A percentile compares a stretch with the other conserved stretches of the same genome.
These are phyloP conservation scores for Paramyrothecium sp. DNA, from an alignment of 2,329 filamentous ascomycete species.

Conservation along the genomic window DNA sequence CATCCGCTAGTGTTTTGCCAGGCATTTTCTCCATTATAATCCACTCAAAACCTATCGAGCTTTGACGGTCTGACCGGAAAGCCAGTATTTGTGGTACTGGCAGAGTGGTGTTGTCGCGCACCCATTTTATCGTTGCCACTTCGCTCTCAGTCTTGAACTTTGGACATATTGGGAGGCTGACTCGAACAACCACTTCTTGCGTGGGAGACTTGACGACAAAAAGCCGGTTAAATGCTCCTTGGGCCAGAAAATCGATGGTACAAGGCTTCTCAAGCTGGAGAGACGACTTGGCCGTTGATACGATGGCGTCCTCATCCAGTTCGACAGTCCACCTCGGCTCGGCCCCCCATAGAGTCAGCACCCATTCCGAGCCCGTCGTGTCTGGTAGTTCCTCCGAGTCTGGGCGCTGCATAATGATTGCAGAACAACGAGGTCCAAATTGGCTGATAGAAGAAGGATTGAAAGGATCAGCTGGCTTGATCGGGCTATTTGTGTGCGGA, in stretches of 20 bases:
- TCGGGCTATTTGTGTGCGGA: background rate
- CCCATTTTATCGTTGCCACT: slow-evolving; percentile 35
- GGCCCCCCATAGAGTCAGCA: slow-evolving; percentile 1
- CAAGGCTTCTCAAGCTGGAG: background rate
- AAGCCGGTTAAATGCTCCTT: slow-evolving; percentile 22
- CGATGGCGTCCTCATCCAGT: slow-evolving; percentile 6
- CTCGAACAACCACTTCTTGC: slow-evolving; percentile 23
- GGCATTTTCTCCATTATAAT: slow-evolving; percentile 33
- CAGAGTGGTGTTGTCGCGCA: slow-evolving; percentile 24
- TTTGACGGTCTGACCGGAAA: slow-evolving; percentile 25
- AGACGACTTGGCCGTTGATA: background rate
- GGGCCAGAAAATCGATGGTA: slow-evolving; percentile 7
- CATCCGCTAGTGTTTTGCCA: slow-evolving; percentile 24
- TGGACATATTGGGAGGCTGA: slow-evolving; percentile 35
- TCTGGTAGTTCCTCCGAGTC: background rate
- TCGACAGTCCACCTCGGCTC: slow-evolving; percentile 13
- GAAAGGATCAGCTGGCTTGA: background rate
- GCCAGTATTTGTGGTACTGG: slow-evolving; percentile 30
- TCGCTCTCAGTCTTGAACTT: slow-evolving; percentile 34
- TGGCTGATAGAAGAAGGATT: background rate
- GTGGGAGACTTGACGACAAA: slow-evolving; percentile 9
- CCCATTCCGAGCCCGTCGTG: background rate
- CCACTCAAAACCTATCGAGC: slow-evolving; percentile 37
- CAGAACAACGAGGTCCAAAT: background rate
- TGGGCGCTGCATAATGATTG: background rate